phyloP scores from a whole-genome alignment of 257 asterid species.

The Nicotiana obtusifolia region DNA sequence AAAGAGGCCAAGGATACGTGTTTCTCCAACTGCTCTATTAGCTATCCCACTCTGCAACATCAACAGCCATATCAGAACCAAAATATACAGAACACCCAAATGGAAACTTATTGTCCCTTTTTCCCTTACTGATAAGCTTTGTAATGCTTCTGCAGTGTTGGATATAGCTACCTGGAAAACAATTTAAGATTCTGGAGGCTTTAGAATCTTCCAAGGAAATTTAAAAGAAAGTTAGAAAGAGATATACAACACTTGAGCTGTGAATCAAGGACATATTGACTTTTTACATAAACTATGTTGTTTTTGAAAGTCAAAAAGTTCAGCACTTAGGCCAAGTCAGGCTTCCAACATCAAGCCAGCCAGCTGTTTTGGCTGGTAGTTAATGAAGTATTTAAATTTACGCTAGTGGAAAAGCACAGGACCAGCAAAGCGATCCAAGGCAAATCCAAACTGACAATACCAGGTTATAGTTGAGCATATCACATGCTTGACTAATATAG shows the following conservation, averaged over 20 bases:
- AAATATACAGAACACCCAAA: neutral
- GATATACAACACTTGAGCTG: neutral
- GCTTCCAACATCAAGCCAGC: neutral
- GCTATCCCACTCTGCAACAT: constrained; percentile 65
- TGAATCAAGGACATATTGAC: neutral
- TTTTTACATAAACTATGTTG: neutral
- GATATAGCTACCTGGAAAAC: constrained; percentile 48
- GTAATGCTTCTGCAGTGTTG: constrained; percentile 55
- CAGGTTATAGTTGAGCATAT: neutral
- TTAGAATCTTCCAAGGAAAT: neutral
- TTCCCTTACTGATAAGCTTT: constrained; percentile 56
- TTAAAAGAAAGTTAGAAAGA: neutral
- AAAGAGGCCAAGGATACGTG: constrained; percentile 52
- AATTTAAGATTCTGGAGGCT: constrained; percentile 9
- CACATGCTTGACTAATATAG: neutral
- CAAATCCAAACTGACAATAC: neutral
- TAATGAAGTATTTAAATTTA: no score
- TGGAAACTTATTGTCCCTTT: constrained; percentile 1
- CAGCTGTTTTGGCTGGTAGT: no score
- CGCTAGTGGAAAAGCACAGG: neutral
- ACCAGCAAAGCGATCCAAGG: neutral
- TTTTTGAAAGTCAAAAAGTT: neutral
- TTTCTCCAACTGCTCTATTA: constrained; percentile 86
- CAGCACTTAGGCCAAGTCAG: neutral
- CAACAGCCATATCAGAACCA: constrained; percentile 13